Percentiles rank a stretch among this genome's conserved stretches.
Evolutionary conservation across 371 early-diverging fungal species (phyloP).

Genomic region (Batkoa obscura): DNA sequence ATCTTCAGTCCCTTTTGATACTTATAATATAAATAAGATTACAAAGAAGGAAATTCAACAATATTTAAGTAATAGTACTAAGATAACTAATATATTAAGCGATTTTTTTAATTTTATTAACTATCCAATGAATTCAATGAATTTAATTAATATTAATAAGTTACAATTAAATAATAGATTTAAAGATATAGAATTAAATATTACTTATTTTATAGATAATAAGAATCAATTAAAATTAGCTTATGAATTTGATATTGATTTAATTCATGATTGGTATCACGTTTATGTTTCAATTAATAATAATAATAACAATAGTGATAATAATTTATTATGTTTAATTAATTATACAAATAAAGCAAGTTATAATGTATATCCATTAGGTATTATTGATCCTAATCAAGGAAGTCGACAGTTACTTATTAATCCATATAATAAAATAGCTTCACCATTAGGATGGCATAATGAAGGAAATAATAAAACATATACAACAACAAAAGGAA

Average conservation of each 20-base stretch:
- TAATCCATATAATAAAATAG: constrained; percentile 48
- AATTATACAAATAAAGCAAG: constrained; percentile 76
- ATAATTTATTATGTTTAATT: constrained; percentile 45
- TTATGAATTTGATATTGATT: constrained; percentile 74
- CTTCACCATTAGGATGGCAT: constrained; percentile 68
- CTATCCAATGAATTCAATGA: no score
- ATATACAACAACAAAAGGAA: constrained; percentile 56
- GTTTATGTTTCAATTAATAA: constrained; percentile 65
- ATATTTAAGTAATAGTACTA: no score
- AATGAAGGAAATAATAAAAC: constrained; percentile 23
- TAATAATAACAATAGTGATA: constrained; percentile 39
- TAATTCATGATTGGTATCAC: constrained; percentile 77
- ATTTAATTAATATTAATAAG: no score
- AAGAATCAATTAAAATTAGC: constrained; percentile 38
- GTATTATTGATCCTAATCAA: constrained; percentile 65
- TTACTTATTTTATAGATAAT: no score
- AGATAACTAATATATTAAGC: no score
- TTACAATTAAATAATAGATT: no score
- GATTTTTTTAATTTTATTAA: no score
- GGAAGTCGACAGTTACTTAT: constrained; percentile 37
- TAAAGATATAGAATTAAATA: no score
- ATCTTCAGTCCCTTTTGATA: no score
- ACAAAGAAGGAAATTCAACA: no score
- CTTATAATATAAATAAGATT: no score
- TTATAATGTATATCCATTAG: constrained; percentile 64